These are phyloP conservation scores for Candida pseudoviswanathii DNA, from an alignment of 1,139 yeast species.

Conservation along the genomic window DNA sequence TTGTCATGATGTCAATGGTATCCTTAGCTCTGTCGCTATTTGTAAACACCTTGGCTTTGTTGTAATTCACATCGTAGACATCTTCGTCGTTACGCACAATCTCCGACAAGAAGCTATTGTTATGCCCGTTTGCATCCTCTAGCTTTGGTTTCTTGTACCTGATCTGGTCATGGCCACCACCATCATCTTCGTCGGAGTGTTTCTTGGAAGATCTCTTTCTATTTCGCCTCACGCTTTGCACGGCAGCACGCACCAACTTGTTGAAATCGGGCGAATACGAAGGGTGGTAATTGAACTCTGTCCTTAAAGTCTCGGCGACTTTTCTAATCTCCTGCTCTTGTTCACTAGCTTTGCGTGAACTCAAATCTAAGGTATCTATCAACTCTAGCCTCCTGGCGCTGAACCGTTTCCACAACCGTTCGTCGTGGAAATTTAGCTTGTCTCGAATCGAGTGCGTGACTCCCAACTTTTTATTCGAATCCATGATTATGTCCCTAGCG, in stretches of 20 bases:
- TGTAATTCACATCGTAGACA: conserved; percentile 35
- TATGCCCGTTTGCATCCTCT: conserved; percentile 3
- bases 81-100: conserved; percentile 40
- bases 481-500: neutral
- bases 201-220: conserved; percentile 44
- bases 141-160: neutral
- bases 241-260: conserved; percentile 87
- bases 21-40: conserved; percentile 39
- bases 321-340: conserved; percentile 79
- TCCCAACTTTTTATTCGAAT: conserved; percentile 40
- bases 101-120: conserved; percentile 33
- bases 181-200: conserved; percentile 9
- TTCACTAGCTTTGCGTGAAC: conserved; percentile 85
- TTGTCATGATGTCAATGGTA: conserved; percentile 41
- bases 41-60: conserved; percentile 31
- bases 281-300: conserved; percentile 71
- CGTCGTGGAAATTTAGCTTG: conserved; percentile 76
- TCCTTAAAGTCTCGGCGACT: conserved; percentile 74
- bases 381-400: conserved; percentile 86
- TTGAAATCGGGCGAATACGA: conserved; percentile 73
- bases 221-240: conserved; percentile 61
- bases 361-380: conserved; percentile 77
- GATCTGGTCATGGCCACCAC: conserved; percentile 3
- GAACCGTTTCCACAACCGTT: conserved; percentile 82
- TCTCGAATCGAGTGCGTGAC: conserved; percentile 79